Evolutionary conservation across 805 yeast genomes (phyloP).

Genomic region (Dipodascopsis uninucleata): DNA sequence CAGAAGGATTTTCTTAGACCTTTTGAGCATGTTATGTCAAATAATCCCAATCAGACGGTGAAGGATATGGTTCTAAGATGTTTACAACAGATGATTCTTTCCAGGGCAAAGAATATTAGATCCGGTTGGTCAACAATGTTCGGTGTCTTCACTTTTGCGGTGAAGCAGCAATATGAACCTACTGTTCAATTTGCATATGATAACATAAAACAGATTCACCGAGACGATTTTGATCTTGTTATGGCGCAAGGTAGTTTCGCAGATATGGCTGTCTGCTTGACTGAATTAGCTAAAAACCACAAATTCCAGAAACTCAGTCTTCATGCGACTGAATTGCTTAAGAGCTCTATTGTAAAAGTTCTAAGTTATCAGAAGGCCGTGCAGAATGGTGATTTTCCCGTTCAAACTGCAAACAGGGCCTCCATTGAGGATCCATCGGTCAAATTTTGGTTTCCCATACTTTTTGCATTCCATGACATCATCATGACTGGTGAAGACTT

Average conservation of each 20-base stretch:
- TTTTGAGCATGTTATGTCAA: slow-evolving; percentile 70
- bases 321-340: slow-evolving; percentile 73
- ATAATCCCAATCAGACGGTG: slow-evolving; percentile 65
- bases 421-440: slow-evolving; percentile 33
- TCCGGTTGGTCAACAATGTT: slow-evolving; percentile 96
- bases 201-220: slow-evolving; percentile 58
- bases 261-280: slow-evolving; percentile 69
- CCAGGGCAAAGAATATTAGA: slow-evolving; percentile 67
- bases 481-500: slow-evolving; percentile 91
- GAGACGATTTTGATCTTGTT: slow-evolving; percentile 58
- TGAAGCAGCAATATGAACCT: slow-evolving; percentile 51
- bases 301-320: slow-evolving; percentile 75
- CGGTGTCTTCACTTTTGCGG: slow-evolving; percentile 71
- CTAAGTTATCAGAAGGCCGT: slow-evolving; percentile 39
- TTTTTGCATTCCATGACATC: slow-evolving; percentile 79
- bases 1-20: slow-evolving; percentile 92
- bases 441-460: slow-evolving; percentile 78
- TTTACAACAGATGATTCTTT: slow-evolving; percentile 75
- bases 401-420: slow-evolving; percentile 18
- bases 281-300: slow-evolving; percentile 79
- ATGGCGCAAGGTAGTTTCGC: slow-evolving; percentile 63
- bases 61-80: slow-evolving; percentile 89
- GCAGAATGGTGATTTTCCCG: slow-evolving; percentile 14
- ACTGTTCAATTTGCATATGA: slow-evolving; percentile 63
- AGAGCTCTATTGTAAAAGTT: slow-evolving; percentile 55